Evolutionary conservation across 768 basidiomycete species (phyloP).

Genomic region (Lactarius akahatsu): DNA sequence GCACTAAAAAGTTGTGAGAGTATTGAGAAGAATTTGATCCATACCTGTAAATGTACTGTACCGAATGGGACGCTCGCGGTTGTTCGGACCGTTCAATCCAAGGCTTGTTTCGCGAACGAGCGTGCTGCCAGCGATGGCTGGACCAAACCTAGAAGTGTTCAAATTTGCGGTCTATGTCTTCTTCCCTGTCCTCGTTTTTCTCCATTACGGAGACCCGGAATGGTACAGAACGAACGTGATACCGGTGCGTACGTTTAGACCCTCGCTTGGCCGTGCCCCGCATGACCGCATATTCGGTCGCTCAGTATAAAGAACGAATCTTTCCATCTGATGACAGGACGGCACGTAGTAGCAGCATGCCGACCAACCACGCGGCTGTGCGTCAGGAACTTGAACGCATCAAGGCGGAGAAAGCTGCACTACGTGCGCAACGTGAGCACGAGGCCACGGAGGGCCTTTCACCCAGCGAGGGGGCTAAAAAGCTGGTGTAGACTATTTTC

Average conservation of each 20-base stretch:
- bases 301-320: constrained; percentile 68
- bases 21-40: not conserved
- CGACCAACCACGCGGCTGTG: constrained; percentile 63
- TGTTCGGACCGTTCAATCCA: constrained; percentile 4
- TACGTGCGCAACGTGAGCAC: constrained; percentile 45
- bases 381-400: constrained; percentile 71
- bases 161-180: constrained; percentile 87
- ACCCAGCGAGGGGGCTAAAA: constrained; percentile 34
- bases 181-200: constrained; percentile 73
- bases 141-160: constrained; percentile 85
- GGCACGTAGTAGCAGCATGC: constrained; percentile 50
- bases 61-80: not conserved
- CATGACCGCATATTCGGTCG: not conserved
- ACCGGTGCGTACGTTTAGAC: constrained; percentile 51
- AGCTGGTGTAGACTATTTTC: constrained; percentile 17
- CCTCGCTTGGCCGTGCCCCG: not conserved
- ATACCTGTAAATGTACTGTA: not conserved
- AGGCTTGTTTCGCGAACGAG: not conserved
- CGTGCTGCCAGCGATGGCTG: constrained; percentile 43
- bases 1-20: not conserved
- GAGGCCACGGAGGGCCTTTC: constrained; percentile 35
- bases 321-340: constrained; percentile 64
- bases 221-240: constrained; percentile 81
- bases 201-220: constrained; percentile 85
- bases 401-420: constrained; percentile 56